Evolutionary conservation across 257 asterid genomes (phyloP).

Genomic region (Jaltomata sinuosa): DNA sequence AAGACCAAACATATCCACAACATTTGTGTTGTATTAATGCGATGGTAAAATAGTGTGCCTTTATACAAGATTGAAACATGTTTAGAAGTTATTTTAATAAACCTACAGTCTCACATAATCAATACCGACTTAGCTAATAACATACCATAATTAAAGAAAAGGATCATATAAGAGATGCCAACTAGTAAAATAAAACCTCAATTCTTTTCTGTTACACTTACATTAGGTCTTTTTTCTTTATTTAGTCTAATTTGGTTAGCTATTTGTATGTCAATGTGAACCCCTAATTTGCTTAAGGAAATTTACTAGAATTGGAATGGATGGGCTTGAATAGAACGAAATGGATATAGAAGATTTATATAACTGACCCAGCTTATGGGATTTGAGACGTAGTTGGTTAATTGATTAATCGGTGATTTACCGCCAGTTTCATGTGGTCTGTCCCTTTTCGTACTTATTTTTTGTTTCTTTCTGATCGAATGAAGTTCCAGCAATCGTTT

Average conservation of each 20-base stretch:
- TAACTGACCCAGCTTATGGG: background rate
- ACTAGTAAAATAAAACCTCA: background rate
- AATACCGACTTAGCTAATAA: background rate
- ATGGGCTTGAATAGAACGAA: background rate
- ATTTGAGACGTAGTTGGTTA: background rate
- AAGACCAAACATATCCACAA: background rate
- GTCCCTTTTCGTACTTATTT: background rate
- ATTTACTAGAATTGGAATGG: background rate
- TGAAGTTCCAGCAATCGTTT: background rate
- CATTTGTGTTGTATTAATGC: background rate
- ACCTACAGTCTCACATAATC: background rate
- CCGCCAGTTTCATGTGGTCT: background rate
- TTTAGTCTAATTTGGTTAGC: background rate
- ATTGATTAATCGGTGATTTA: background rate
- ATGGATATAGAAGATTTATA: background rate
- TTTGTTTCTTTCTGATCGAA: background rate
- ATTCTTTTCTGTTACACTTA: background rate
- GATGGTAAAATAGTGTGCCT: background rate
- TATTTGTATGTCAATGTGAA: background rate
- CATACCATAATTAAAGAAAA: background rate
- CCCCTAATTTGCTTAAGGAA: background rate
- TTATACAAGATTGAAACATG: background rate
- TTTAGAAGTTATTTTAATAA: background rate
- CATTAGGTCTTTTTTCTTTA: background rate
- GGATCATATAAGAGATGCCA: background rate